Percentiles rank a stretch among this genome's conserved stretches.
Conservation (phyloP, 148 eudicot species). For the Linanthus parryae region DNA sequence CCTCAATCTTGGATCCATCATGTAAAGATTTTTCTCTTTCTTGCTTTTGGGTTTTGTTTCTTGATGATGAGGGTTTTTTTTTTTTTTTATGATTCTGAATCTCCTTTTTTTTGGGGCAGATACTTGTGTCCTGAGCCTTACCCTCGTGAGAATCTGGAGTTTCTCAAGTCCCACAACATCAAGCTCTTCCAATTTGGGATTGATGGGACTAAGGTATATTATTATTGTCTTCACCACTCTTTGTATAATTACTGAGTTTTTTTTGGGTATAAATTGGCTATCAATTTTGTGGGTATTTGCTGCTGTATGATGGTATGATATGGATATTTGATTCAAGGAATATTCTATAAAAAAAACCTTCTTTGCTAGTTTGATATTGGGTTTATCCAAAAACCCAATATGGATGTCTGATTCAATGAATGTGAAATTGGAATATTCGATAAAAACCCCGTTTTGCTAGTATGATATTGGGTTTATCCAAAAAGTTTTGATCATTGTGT, state of each 20-base stretch:
- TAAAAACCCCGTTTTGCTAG: too few species aligned
- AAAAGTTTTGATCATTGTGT: too few species aligned
- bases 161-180: constrained; percentile 46
- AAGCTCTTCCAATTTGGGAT: constrained; percentile 71
- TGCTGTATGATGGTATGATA: not conserved
- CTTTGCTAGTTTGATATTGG: not conserved
- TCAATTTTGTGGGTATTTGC: not conserved
- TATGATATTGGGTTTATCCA: not conserved
- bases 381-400: not conserved
- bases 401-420: not conserved
- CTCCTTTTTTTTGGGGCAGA: constrained; percentile 23
- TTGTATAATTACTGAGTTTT: not conserved
- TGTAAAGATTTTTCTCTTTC: constrained; percentile 22
- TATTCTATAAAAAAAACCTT: not conserved
- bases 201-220: constrained; percentile 81
- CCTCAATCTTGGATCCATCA: constrained; percentile 65
- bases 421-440: too few species aligned
- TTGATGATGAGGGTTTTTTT: not conserved
- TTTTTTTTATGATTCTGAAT: not conserved
- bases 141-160: constrained; percentile 54
- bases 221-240: not conserved
- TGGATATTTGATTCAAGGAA: too few species aligned
- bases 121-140: constrained; percentile 73
- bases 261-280: not conserved
- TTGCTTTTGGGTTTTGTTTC: not conserved